A percentile compares a stretch with the other conserved stretches of the same genome.
phyloP scores from a whole-genome alignment of 2,329 filamentous ascomycete species.

The Tolypocladium ophioglossoides region DNA sequence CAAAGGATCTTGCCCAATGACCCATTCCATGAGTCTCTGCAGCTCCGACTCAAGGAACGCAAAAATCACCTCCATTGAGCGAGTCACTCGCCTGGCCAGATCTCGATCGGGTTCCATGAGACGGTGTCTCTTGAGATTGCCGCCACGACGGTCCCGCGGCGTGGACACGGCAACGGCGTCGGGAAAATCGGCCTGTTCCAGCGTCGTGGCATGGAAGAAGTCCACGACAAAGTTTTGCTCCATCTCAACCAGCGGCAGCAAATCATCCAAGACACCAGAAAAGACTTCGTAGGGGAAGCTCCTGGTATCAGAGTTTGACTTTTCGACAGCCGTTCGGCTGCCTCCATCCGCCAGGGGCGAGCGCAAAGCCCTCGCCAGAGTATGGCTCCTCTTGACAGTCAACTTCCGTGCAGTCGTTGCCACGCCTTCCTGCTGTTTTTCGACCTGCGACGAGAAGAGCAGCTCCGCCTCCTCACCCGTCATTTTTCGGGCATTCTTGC shows the following conservation, averaged over 20 bases:
- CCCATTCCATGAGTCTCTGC: slow-evolving; percentile 74
- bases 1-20: slow-evolving; percentile 68
- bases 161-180: slow-evolving; percentile 60
- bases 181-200: slow-evolving; percentile 71
- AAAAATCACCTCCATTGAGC: slow-evolving; percentile 83
- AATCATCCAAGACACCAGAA: slow-evolving; percentile 66
- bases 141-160: slow-evolving; percentile 59
- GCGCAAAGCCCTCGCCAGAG: slow-evolving; percentile 62
- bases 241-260: slow-evolving; percentile 73
- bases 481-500: slow-evolving; percentile 63
- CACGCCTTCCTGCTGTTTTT: slow-evolving; percentile 76
- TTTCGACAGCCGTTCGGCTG: slow-evolving; percentile 39
- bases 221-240: slow-evolving; percentile 98
- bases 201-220: slow-evolving; percentile 88
- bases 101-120: slow-evolving; percentile 83
- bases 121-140: slow-evolving; percentile 62
- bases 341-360: slow-evolving; percentile 55
- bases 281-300: slow-evolving; percentile 75
- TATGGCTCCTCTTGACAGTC: slow-evolving; percentile 90
- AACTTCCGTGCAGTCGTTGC: slow-evolving; percentile 74
- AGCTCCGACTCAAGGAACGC: slow-evolving; percentile 70
- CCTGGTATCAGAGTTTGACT: slow-evolving; percentile 50
- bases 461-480: slow-evolving; percentile 70
- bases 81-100: slow-evolving; percentile 74
- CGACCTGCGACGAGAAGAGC: slow-evolving; percentile 73